Conservation (phyloP, 2,329 filamentous ascomycete species). For the Hypoxylon sp. region DNA sequence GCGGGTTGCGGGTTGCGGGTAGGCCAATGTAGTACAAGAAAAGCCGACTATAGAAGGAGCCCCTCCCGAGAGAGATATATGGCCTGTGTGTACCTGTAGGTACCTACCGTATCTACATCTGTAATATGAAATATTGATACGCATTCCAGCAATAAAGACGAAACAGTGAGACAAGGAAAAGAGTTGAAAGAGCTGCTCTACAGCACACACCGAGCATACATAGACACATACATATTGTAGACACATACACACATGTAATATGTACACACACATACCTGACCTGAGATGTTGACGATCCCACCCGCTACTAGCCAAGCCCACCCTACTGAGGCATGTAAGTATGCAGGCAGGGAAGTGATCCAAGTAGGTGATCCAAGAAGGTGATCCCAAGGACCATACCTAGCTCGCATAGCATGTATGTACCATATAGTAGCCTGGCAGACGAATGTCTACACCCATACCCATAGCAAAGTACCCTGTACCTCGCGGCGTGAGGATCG, state of each 20-base stretch:
- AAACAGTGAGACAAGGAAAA: slow-evolving; percentile 25
- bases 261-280: no score
- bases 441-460: no score
- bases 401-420: no score
- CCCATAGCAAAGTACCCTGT: slow-evolving; percentile 15
- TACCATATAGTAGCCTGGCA: no score
- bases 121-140: no score
- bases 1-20: no score
- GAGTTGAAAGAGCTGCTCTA: slow-evolving; percentile 14
- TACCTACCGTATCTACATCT: no score
- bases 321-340: slow-evolving; percentile 30
- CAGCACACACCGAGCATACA: no score
- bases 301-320: slow-evolving; percentile 32
- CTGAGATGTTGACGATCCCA: slow-evolving; percentile 30
- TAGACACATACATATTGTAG: no score
- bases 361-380: no score
- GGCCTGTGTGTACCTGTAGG: not conserved
- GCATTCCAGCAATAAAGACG: slow-evolving; percentile 23
- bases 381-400: no score
- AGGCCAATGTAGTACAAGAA: slow-evolving; percentile 5
- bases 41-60: not conserved
- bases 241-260: no score
- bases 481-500: not conserved
- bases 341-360: slow-evolving; percentile 27
- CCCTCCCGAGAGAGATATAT: not conserved